Evolutionary conservation across 2,329 filamentous ascomycete species (phyloP).

Genomic region (Aspergillus sp.): DNA sequence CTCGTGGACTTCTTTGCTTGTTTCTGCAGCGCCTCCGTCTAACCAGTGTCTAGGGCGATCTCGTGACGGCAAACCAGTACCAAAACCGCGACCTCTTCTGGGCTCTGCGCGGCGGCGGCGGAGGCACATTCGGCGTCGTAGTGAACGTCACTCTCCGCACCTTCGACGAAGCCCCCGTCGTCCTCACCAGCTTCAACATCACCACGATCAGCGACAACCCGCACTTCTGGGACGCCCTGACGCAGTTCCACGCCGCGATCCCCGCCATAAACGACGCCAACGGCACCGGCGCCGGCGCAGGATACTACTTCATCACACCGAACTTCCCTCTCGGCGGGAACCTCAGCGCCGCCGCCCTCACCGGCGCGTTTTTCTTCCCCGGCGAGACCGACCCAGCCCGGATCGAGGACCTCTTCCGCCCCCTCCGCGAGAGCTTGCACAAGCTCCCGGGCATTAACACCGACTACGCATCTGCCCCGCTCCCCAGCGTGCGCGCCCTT

Average conservation of each 20-base stretch:
- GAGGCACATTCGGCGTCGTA: conserved; percentile 16
- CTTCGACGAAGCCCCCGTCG: conserved; percentile 37
- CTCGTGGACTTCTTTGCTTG: too few species aligned
- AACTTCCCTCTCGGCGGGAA: conserved; percentile 25
- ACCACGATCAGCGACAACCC: conserved; percentile 14
- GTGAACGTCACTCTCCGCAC: conserved; percentile 43
- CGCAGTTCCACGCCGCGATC: conserved; percentile 37
- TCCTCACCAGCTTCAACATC: conserved; percentile 25
- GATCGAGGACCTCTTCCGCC: conserved; percentile 18
- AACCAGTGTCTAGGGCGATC: conserved; percentile 29
- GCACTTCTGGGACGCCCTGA: conserved; percentile 23
- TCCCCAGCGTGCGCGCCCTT: conserved; percentile 21
- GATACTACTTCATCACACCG: conserved; percentile 41
- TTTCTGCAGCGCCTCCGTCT: neutral
- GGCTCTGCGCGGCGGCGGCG: conserved; percentile 44
- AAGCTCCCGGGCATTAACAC: conserved; percentile 12
- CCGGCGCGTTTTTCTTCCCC: conserved; percentile 19
- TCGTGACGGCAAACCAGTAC: conserved; percentile 45
- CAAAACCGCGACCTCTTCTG: conserved; percentile 47
- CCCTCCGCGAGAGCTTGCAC: conserved; percentile 17
- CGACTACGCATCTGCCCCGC: conserved; percentile 14
- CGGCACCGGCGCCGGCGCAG: conserved; percentile 35
- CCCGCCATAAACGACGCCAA: conserved; percentile 49
- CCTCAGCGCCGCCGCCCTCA: conserved; percentile 20
- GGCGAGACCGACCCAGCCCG: conserved; percentile 22